These are phyloP conservation scores for Capsaspora owczarzaki DNA, from an alignment of 78 protist species.

Conservation along the genomic window DNA sequence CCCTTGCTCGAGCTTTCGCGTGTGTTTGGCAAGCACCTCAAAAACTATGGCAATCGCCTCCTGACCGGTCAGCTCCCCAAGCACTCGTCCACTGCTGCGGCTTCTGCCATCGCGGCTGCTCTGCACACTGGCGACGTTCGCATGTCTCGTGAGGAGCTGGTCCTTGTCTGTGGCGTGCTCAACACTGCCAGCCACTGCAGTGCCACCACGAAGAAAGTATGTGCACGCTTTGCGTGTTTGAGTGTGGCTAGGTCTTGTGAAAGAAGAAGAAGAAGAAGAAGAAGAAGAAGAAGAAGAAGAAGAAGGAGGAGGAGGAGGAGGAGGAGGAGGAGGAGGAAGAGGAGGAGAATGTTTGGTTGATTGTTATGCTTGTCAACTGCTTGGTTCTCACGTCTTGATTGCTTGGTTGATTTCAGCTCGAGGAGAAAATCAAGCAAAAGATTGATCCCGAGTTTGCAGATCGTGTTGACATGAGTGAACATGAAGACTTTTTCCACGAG, in stretches of 20 bases:
- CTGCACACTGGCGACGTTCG: not conserved
- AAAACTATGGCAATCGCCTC: too few relatives aligned
- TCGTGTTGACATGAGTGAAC: not conserved
- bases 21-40: too few relatives aligned
- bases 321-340: too few relatives aligned
- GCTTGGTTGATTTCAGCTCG: not conserved
- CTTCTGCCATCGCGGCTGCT: not conserved
- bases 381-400: too few relatives aligned
- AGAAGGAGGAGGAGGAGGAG: too few relatives aligned
- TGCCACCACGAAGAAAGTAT: not conserved
- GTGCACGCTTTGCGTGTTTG: not conserved
- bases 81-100: too few relatives aligned
- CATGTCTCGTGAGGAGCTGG: not conserved
- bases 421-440: conserved; percentile 5
- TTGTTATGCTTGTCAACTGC: too few relatives aligned
- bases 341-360: too few relatives aligned
- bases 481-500: not conserved
- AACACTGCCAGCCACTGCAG: not conserved
- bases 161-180: not conserved
- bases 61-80: too few relatives aligned
- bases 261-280: too few relatives aligned
- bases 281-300: too few relatives aligned
- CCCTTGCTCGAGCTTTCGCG: too few relatives aligned
- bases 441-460: not conserved
- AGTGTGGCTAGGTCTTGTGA: not conserved